Conservation (phyloP, 768 basidiomycete species). For the Tricholoma sp. region DNA sequence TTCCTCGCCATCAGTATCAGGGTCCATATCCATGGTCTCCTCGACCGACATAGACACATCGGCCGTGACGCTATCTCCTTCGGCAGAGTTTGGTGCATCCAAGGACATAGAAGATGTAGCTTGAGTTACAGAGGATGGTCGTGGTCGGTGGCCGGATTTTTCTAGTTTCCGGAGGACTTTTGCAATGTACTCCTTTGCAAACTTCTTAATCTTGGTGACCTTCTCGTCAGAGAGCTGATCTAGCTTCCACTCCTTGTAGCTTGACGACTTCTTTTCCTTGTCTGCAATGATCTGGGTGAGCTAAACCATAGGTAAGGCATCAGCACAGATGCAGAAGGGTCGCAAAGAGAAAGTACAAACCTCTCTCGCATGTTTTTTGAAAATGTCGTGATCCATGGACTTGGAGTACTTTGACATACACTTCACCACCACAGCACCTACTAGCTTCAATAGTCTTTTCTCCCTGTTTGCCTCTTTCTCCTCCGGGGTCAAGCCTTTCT, state of each 20-base stretch:
- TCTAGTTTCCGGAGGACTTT: slow-evolving; percentile 72
- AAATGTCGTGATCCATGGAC: slow-evolving; percentile 68
- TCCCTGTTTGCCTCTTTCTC: slow-evolving; percentile 71
- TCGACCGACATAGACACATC: slow-evolving; percentile 27
- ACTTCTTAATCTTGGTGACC: slow-evolving; percentile 83
- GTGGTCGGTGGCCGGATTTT: slow-evolving; percentile 36
- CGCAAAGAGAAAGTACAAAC: slow-evolving; percentile 27
- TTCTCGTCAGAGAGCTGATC: slow-evolving; percentile 85
- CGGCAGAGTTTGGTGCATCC: slow-evolving; percentile 37
- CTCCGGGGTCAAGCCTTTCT: slow-evolving; percentile 44
- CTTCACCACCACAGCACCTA: slow-evolving; percentile 88
- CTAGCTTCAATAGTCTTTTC: slow-evolving; percentile 75
- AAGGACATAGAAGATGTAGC: slow-evolving; percentile 34
- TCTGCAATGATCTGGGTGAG: slow-evolving; percentile 83
- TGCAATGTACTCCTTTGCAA: slow-evolving; percentile 83
- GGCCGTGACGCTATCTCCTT: slow-evolving; percentile 28
- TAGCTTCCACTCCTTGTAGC: slow-evolving; percentile 68
- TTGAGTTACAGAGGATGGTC: slow-evolving; percentile 19
- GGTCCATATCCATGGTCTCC: slow-evolving; percentile 29
- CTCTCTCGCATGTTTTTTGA: slow-evolving; percentile 96
- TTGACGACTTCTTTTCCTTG: slow-evolving; percentile 90
- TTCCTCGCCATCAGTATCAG: slow-evolving; percentile 16
- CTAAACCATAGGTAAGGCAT: slow-evolving; percentile 32
- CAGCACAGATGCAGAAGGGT: neutral
- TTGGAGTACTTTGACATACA: slow-evolving; percentile 87